These are phyloP conservation scores for Pythium monospermum DNA, from an alignment of 352 stramenopile genomes.

Conservation along the genomic window DNA sequence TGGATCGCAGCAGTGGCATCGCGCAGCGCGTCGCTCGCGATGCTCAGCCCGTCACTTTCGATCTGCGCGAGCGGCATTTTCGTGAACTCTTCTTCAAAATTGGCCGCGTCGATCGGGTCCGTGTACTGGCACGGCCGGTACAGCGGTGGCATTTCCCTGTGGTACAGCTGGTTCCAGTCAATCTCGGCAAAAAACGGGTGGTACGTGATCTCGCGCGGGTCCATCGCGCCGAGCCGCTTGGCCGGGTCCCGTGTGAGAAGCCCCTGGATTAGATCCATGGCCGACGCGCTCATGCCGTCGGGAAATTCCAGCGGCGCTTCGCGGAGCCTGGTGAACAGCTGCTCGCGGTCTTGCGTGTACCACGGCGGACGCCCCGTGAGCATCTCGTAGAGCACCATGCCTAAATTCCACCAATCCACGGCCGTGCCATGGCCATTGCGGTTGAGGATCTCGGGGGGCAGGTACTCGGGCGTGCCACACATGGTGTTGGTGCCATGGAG, in stretches of 20 bases:
- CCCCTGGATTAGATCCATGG: slow-evolving; percentile 77
- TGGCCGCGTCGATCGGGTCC: slow-evolving; percentile 75
- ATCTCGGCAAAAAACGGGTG: slow-evolving; percentile 82
- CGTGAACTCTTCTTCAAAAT: slow-evolving; percentile 85
- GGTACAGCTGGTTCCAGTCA: slow-evolving; percentile 76
- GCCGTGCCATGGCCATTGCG: slow-evolving; percentile 68
- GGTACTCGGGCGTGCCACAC: slow-evolving; percentile 84
- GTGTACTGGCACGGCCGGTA: slow-evolving; percentile 82
- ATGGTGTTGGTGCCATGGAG: slow-evolving; percentile 78
- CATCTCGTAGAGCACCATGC: slow-evolving; percentile 84
- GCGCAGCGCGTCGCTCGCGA: slow-evolving; percentile 37
- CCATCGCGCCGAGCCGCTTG: slow-evolving; percentile 86
- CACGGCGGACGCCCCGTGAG: slow-evolving; percentile 67
- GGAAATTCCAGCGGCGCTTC: slow-evolving; percentile 71
- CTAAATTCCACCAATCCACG: slow-evolving; percentile 85
- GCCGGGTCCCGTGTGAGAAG: slow-evolving; percentile 91
- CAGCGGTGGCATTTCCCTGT: slow-evolving; percentile 68
- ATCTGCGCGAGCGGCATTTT: slow-evolving; percentile 67
- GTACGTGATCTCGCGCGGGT: slow-evolving; percentile 73
- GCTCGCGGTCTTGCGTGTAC: slow-evolving; percentile 78
- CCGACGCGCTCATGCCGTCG: slow-evolving; percentile 50
- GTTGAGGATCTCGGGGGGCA: slow-evolving; percentile 80
- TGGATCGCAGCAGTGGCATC: slow-evolving; percentile 7
- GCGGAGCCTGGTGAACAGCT: slow-evolving; percentile 65
- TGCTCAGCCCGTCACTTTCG: slow-evolving; percentile 60